These are phyloP conservation scores for Aspergillus sp. DNA, from an alignment of 2,329 filamentous ascomycete species.

Conservation along the genomic window DNA sequence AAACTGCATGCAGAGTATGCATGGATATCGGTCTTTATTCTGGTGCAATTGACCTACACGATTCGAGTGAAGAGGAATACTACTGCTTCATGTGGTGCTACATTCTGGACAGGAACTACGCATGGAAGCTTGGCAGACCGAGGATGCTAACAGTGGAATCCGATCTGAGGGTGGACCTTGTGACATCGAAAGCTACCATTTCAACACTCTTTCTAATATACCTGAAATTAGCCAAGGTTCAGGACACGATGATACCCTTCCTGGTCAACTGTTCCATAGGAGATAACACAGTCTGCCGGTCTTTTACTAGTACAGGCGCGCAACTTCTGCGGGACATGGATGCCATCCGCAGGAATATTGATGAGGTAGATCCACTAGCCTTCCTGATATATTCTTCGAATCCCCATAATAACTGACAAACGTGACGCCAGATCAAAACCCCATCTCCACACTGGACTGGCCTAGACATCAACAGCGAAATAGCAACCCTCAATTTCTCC, in stretches of 20 bases:
- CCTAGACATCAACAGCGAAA: conserved; percentile 20
- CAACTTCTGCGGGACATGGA: too few species aligned
- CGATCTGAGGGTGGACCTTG: too few species aligned
- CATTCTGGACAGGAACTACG: conserved; percentile 26
- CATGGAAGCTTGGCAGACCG: conserved; percentile 19
- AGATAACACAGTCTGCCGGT: too few species aligned
- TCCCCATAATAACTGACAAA: background rate
- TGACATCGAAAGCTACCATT: too few species aligned
- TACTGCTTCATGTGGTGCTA: conserved; percentile 30
- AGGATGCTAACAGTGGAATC: too few species aligned
- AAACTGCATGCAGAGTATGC: conserved; percentile 23
- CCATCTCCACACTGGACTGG: conserved; percentile 22
- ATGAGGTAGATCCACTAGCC: background rate
- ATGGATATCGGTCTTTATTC: conserved; percentile 19
- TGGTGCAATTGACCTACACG: background rate
- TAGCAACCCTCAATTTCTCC: conserved; percentile 24
- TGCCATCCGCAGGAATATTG: too few species aligned
- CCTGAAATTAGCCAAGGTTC: too few species aligned
- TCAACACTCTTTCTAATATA: too few species aligned
- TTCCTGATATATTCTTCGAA: too few species aligned
- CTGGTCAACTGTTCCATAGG: too few species aligned
- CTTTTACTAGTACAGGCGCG: too few species aligned
- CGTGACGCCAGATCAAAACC: conserved; percentile 13
- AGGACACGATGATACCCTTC: too few species aligned
- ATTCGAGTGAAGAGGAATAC: conserved; percentile 18